phyloP scores from a whole-genome alignment of 2,329 filamentous ascomycete species.

The Fusarium caatingaense region DNA sequence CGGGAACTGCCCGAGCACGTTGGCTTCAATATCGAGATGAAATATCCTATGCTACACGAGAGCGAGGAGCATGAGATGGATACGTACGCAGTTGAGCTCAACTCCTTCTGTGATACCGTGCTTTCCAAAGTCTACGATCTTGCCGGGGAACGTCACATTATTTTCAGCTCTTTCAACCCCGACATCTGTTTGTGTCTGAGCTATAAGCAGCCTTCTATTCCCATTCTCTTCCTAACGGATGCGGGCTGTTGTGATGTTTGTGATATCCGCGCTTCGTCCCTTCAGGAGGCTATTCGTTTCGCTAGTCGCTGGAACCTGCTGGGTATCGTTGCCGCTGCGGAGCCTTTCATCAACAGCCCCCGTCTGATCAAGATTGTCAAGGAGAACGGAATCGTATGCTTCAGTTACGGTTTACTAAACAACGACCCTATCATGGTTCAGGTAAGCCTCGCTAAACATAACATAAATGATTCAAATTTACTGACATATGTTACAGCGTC shows the following conservation, averaged over 20 bases:
- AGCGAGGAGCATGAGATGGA: constrained; percentile 97
- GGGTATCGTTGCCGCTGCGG: constrained; percentile 89
- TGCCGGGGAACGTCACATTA: constrained; percentile 84
- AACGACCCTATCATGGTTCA: constrained; percentile 89
- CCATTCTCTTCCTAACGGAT: constrained; percentile 93
- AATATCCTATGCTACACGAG: constrained; percentile 98
- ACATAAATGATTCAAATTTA: background rate
- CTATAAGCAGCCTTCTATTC: constrained; percentile 97
- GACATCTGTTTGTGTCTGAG: constrained; percentile 94
- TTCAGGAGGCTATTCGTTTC: constrained; percentile 96
- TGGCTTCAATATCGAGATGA: constrained; percentile 99
- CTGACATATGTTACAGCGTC: constrained; percentile 64
- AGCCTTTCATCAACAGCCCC: constrained; percentile 89
- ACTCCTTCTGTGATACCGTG: constrained; percentile 95
- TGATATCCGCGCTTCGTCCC: constrained; percentile 87
- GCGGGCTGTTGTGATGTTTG: constrained; percentile 84
- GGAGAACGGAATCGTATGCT: constrained; percentile 91
- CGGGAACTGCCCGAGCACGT: constrained; percentile 82
- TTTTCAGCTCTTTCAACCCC: constrained; percentile 97
- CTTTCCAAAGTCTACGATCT: constrained; percentile 90
- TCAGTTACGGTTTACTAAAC: constrained; percentile 92
- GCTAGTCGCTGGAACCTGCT: constrained; percentile 94
- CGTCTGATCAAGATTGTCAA: constrained; percentile 92
- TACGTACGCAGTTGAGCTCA: constrained; percentile 93
- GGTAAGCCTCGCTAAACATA: constrained; percentile 62